Conservation (phyloP, 192 early-diverging fungal species). For the Entomortierella beljakovae region DNA sequence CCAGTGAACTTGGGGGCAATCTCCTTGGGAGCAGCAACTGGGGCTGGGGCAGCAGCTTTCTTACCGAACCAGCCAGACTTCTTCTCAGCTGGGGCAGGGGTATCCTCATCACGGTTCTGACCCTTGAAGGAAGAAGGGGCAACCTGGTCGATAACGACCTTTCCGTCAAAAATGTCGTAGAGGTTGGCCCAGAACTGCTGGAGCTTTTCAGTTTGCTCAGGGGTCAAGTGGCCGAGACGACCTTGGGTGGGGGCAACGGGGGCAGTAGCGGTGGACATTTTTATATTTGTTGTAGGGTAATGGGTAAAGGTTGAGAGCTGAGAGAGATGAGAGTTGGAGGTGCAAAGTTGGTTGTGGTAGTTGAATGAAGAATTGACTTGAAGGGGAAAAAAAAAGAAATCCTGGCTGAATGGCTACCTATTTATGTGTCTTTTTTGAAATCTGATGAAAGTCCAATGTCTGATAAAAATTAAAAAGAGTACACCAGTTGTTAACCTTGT, state of each 20-base stretch:
- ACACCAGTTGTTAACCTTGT: too few species aligned
- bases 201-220: constrained; percentile 55
- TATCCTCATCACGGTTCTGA: constrained; percentile 38
- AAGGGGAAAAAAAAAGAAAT: constrained; percentile 15
- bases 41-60: constrained; percentile 16
- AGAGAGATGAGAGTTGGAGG: constrained; percentile 28
- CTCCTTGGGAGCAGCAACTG: constrained; percentile 7
- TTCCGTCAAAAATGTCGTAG: constrained; percentile 57
- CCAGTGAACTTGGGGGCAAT: constrained; percentile 46
- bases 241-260: constrained; percentile 49
- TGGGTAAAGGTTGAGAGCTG: not conserved
- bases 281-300: not conserved
- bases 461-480: too few species aligned
- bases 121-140: constrained; percentile 56
- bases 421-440: not conserved
- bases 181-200: constrained; percentile 58
- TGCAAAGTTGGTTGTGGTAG: not conserved
- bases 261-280: constrained; percentile 46
- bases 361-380: constrained; percentile 37
- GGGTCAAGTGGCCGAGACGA: constrained; percentile 57
- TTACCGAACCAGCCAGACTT: constrained; percentile 51
- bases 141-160: constrained; percentile 45
- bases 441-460: not conserved
- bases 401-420: not conserved
- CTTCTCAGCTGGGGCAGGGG: constrained; percentile 35